These are phyloP conservation scores for Globisporangium okanoganense DNA, from an alignment of 352 stramenopile species.

Conservation along the genomic window DNA sequence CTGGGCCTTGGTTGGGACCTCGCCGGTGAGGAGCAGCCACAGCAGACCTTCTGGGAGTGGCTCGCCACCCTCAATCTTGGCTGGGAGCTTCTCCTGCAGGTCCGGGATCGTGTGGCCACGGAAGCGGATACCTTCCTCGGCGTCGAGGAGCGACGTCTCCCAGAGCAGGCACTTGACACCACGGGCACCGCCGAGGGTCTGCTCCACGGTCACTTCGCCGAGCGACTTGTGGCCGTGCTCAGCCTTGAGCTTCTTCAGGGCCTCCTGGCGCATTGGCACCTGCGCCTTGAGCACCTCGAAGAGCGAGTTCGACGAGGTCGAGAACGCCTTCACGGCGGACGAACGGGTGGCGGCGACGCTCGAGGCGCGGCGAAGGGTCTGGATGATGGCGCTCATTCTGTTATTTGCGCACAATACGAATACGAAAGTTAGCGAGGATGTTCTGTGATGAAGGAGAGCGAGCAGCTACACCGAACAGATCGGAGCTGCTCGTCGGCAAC, in stretches of 20 bases:
- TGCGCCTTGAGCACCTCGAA: conserved; percentile 86
- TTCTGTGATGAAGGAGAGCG: neutral
- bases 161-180: conserved; percentile 99
- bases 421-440: neutral
- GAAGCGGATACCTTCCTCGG: conserved; percentile 98
- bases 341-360: conserved; percentile 35
- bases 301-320: conserved; percentile 63
- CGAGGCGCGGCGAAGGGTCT: conserved; percentile 54
- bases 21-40: conserved; percentile 97
- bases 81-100: conserved; percentile 94
- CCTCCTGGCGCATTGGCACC: conserved; percentile 89
- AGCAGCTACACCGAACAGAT: neutral
- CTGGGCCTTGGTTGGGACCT: conserved; percentile 97
- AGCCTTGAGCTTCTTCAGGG: conserved; percentile 93
- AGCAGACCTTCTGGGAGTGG: conserved; percentile 96
- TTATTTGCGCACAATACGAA: neutral
- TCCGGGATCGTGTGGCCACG: conserved; percentile 98
- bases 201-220: conserved; percentile 94
- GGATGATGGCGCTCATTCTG: conserved; percentile 66
- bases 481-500: neutral
- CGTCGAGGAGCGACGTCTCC: conserved; percentile 96
- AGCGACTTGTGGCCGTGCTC: conserved; percentile 92
- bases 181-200: conserved; percentile 96
- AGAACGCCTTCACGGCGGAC: conserved; percentile 53
- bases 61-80: conserved; percentile 91